Conservation (phyloP, 305 asterid genomes). For the Lippia alba region DNA sequence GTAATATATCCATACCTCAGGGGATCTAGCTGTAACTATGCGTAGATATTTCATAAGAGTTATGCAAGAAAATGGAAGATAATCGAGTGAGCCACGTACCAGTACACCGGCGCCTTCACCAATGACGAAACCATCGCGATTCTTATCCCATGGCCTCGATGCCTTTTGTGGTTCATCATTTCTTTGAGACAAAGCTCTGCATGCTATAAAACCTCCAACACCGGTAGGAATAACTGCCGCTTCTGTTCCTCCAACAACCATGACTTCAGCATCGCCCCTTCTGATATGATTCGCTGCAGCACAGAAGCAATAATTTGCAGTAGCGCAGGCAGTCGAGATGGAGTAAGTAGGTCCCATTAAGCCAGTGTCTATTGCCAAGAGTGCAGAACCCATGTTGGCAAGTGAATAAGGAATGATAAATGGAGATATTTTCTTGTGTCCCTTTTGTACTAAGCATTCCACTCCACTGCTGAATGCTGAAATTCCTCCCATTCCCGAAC, state of each 20-base stretch:
- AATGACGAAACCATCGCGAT: constrained; percentile 75
- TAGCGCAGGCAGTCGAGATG: constrained; percentile 78
- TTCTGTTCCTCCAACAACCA: constrained; percentile 78
- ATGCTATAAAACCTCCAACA: constrained; percentile 83
- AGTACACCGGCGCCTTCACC: constrained; percentile 81
- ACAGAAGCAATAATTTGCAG: constrained; percentile 54
- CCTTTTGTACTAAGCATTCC: constrained; percentile 63
- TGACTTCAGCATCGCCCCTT: constrained; percentile 78
- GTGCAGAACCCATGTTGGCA: constrained; percentile 78
- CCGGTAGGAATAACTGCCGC: constrained; percentile 60
- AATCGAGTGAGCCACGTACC: constrained; percentile 42
- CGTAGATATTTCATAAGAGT: background rate
- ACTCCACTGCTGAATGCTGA: constrained; percentile 68
- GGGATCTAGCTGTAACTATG: background rate
- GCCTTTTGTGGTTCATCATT: constrained; percentile 63
- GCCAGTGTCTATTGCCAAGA: constrained; percentile 72
- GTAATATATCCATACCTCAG: no score
- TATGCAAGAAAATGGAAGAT: background rate
- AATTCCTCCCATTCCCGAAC: constrained; percentile 77
- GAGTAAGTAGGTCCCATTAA: constrained; percentile 81
- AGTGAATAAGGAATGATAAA: constrained; percentile 77
- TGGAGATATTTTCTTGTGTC: constrained; percentile 69
- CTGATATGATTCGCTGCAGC: constrained; percentile 75
- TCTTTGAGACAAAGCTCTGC: constrained; percentile 77
- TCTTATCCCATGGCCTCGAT: constrained; percentile 81